A percentile compares a stretch with the other conserved stretches of the same genome.
Evolutionary conservation across 2,329 filamentous ascomycete genomes (phyloP).

Genomic region (Fusarium sp.): DNA sequence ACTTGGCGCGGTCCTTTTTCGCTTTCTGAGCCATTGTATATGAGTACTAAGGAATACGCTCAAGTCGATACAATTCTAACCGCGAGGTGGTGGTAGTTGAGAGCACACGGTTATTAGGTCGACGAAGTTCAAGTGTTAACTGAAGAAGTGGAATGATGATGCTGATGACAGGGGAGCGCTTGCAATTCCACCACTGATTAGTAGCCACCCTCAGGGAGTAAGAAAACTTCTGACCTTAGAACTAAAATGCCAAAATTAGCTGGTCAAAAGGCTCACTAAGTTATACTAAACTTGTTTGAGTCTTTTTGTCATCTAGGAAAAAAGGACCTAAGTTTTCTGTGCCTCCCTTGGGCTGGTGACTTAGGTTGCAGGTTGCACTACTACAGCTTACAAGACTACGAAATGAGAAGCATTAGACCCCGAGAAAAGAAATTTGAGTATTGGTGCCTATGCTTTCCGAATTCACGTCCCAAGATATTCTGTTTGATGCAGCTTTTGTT

Average conservation of each 20-base stretch:
- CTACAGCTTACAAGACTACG: background rate
- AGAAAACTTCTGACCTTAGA: background rate
- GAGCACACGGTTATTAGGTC: background rate
- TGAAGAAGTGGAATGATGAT: slow-evolving; percentile 29
- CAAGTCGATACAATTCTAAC: background rate
- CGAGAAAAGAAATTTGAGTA: background rate
- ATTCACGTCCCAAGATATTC: background rate
- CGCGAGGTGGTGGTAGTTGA: background rate
- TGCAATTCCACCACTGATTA: slow-evolving; percentile 19
- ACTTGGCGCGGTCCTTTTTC: slow-evolving; percentile 76
- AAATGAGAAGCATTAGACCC: background rate
- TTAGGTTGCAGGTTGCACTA: too few species aligned
- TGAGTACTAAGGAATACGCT: background rate
- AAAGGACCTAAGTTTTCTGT: background rate
- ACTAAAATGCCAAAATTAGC: background rate
- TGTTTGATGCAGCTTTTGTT: background rate
- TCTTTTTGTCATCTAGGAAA: background rate
- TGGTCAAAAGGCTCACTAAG: background rate
- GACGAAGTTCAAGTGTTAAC: background rate
- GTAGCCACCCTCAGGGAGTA: background rate
- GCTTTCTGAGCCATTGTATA: slow-evolving; percentile 70
- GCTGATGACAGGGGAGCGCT: slow-evolving; percentile 8
- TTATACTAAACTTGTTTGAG: background rate
- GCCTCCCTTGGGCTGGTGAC: background rate
- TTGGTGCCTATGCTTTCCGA: background rate